Evolutionary conservation across 2,329 filamentous ascomycete genomes (phyloP), one percentile per base, ranked within the genome.

Genomic region (Ophiostoma populinum): DNA sequence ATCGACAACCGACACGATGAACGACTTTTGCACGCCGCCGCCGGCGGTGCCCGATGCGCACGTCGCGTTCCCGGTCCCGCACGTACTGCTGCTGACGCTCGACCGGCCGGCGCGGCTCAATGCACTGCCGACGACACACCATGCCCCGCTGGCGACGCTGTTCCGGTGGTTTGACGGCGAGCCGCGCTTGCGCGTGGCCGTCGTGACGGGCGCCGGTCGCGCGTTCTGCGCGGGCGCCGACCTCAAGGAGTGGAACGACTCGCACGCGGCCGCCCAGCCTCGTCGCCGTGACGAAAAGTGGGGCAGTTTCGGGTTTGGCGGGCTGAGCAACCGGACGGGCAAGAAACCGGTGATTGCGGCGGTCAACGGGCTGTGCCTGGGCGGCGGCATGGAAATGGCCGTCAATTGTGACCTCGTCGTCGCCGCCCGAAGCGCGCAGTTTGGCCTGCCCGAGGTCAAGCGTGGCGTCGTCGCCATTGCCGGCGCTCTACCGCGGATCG

Each of bases 341-440:
- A 72, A 70, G 53, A 87, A 87, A 48, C 80, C 80, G 6, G 63
- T 87, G 37, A 66, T 87, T 19, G 77, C 74, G 2, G 80, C 80
- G 1, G 75, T 86, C 15, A 81, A 85, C 48, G 80, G 80, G 6
- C 58, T 78, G 13, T 80, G 76, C 39, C 63, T 80, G 30, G 80
- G 80, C 24, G 80, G 80, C 35, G 80, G 79, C 2, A 75, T 80
- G 54, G 80, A 87, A 58, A 81, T 85, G 57, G 64, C 71, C 10
- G 58, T 78, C 32, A 82, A 83, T 53, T 69, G 67, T 42, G 81
- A 90, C 57, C 56, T 87, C 38, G 65, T 83, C 3, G 52, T 86
- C 21, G 77, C 79, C 4, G 57, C 63, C 3, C 49, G 55, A 3
- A 47, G 51, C 10, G 76, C 78, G 0, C 57, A 54, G 18, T 85